Evolutionary conservation across 2,329 filamentous ascomycete genomes (phyloP).

Genomic region (Alternaria conjuncta): DNA sequence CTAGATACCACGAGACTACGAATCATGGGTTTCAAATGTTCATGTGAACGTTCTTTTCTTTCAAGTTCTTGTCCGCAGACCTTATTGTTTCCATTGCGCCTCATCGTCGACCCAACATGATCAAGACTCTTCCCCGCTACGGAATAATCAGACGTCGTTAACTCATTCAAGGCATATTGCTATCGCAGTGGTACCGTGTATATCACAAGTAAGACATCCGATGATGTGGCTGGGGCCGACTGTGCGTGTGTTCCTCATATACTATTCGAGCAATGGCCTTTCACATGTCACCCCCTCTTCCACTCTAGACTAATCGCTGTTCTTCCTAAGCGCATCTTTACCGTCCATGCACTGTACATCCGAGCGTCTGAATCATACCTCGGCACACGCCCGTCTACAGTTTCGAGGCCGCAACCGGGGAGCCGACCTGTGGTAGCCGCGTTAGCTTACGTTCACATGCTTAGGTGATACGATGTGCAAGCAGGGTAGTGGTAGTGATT

Average conservation of each 20-base stretch:
- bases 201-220: not conserved
- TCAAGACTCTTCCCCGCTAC: not conserved
- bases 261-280: not conserved
- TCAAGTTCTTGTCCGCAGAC: not conserved
- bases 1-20: slow-evolving; percentile 51
- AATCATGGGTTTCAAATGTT: slow-evolving; percentile 43
- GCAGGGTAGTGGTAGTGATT: not conserved
- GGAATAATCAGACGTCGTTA: not conserved
- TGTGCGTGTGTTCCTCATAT: not conserved
- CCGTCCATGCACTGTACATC: not conserved
- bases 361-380: slow-evolving; percentile 1
- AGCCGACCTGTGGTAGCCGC: slow-evolving; percentile 11
- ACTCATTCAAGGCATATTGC: not conserved
- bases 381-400: slow-evolving; percentile 14
- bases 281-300: slow-evolving; percentile 3
- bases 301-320: not conserved
- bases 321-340: not conserved
- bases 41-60: slow-evolving; percentile 22
- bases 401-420: slow-evolving; percentile 22
- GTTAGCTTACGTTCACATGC: slow-evolving; percentile 22
- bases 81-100: not conserved
- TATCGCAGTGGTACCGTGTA: not conserved
- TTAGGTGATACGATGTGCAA: not conserved
- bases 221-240: not conserved
- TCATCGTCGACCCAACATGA: not conserved